Conservation (phyloP, 1,284 basidiomycete species). For the Leccinum olivaceoglutinosum region DNA sequence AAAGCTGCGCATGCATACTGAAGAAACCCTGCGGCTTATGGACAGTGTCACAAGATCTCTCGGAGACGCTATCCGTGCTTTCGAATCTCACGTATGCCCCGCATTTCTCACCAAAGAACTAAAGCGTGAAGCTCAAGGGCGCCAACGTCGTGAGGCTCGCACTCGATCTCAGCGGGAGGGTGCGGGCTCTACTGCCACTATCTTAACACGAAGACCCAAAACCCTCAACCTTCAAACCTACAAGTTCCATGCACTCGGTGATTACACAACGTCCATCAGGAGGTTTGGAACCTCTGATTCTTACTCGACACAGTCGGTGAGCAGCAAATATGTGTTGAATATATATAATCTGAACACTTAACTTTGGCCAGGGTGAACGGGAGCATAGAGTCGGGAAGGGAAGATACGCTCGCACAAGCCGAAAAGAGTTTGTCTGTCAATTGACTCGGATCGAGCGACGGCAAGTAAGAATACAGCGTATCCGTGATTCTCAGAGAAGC, state of each 20-base stretch:
- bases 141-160: background rate
- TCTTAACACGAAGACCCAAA: background rate
- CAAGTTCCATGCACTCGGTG: background rate
- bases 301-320: background rate
- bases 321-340: background rate
- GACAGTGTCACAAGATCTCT: background rate
- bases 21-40: background rate
- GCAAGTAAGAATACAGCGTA: background rate
- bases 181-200: background rate
- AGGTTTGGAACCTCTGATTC: background rate
- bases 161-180: background rate
- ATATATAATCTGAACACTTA: too few relatives aligned
- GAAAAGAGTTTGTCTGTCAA: background rate
- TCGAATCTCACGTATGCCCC: background rate
- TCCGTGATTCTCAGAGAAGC: background rate
- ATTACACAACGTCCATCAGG: background rate
- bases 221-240: background rate
- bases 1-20: background rate
- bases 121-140: background rate
- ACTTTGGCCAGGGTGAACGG: background rate
- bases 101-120: background rate
- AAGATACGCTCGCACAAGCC: background rate
- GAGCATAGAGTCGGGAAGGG: background rate
- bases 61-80: background rate
- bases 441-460: background rate